Conservation (phyloP, 805 yeast genomes). For the Phaffomyces thermotolerans region DNA sequence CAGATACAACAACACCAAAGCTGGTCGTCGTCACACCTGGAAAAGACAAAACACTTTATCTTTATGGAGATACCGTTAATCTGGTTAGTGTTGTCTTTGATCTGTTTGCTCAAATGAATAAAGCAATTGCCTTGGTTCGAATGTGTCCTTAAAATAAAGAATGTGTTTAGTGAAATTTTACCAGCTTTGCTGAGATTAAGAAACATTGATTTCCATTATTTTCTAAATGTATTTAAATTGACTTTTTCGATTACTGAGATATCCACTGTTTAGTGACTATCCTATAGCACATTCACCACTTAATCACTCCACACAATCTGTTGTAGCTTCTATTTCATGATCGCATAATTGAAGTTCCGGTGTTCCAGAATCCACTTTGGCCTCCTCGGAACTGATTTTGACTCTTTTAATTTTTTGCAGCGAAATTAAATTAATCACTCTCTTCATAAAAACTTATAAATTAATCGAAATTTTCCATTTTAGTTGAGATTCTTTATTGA, state of each 20-base stretch:
- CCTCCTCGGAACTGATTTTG: slow-evolving; percentile 1
- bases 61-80: slow-evolving; percentile 87
- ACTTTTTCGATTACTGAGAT: no score
- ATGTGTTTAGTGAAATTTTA: slow-evolving; percentile 1
- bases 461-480: no score
- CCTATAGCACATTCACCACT: no score
- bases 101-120: slow-evolving; percentile 3
- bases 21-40: slow-evolving; percentile 99
- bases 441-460: background rate
- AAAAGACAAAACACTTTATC: slow-evolving; percentile 98
- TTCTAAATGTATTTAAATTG: no score
- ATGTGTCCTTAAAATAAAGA: background rate
- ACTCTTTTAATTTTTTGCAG: slow-evolving; percentile 7
- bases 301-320: no score
- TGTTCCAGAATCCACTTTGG: background rate
- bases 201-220: background rate
- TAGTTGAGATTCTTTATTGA: no score
- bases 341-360: background rate
- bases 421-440: slow-evolving; percentile 8
- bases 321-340: no score
- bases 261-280: no score
- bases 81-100: slow-evolving; percentile 2
- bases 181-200: slow-evolving; percentile 2
- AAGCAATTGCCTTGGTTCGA: background rate
- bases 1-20: slow-evolving; percentile 94